Conservation (phyloP, 768 basidiomycete genomes). For the Rhizopogon vinicolor region DNA sequence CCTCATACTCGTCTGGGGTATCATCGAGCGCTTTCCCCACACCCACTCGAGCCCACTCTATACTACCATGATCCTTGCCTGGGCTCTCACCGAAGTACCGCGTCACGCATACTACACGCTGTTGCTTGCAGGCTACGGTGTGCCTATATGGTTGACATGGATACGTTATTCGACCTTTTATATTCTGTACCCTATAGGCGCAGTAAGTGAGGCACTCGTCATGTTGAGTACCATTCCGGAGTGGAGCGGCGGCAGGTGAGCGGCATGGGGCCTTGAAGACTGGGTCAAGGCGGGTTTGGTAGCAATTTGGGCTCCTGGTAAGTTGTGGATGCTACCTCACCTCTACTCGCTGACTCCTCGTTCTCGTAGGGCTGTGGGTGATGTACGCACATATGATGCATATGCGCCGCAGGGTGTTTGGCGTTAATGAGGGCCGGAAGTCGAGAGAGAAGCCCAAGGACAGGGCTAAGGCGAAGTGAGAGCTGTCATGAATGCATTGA, state of each 20-base stretch:
- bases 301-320: conserved; percentile 87
- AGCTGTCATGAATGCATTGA: background rate
- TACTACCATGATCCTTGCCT: conserved; percentile 88
- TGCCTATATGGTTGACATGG: conserved; percentile 60
- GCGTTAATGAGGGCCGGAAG: conserved; percentile 26
- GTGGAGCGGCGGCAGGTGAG: conserved; percentile 36
- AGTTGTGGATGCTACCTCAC: conserved; percentile 13
- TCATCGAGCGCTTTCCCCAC: conserved; percentile 34
- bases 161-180: conserved; percentile 93
- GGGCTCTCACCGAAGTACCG: conserved; percentile 88
- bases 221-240: conserved; percentile 66
- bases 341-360: background rate
- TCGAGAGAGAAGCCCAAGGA: conserved; percentile 31
- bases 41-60: conserved; percentile 77
- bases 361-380: conserved; percentile 40
- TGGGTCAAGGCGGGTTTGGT: conserved; percentile 59
- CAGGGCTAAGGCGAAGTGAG: conserved; percentile 16
- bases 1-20: conserved; percentile 82
- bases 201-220: conserved; percentile 84
- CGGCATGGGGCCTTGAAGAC: conserved; percentile 52
- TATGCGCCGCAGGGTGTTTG: conserved; percentile 52
- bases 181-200: conserved; percentile 90
- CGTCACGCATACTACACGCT: conserved; percentile 87
- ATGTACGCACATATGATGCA: conserved; percentile 59
- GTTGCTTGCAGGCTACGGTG: conserved; percentile 46